phyloP scores from a whole-genome alignment of 306 rosid species.

The Corylus heterophylla region DNA sequence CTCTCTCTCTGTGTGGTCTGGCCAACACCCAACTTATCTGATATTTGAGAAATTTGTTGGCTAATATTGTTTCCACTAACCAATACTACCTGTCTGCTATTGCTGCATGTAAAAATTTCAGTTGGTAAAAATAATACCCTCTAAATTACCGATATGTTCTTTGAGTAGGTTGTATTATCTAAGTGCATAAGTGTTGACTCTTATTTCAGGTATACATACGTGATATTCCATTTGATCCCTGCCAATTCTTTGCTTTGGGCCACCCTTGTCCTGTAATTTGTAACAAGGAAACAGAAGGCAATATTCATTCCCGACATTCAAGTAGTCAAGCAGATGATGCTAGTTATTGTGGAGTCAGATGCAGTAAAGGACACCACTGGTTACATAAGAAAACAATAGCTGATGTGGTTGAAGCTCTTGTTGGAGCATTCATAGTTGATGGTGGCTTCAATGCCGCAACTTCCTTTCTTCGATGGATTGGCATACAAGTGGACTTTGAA shows the following conservation, averaged over 20 bases:
- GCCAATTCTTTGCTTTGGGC: constrained; percentile 76
- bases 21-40: background rate
- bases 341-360: constrained; percentile 37
- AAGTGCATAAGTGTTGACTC: background rate
- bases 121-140: background rate
- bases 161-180: background rate
- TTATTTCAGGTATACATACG: constrained; percentile 75
- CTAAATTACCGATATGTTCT: background rate
- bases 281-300: constrained; percentile 48
- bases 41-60: background rate
- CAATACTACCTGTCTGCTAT: background rate
- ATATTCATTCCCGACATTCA: constrained; percentile 46
- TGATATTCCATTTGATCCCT: constrained; percentile 73
- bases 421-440: constrained; percentile 91
- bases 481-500: constrained; percentile 69
- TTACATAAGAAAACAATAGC: constrained; percentile 70
- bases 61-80: constrained; percentile 1
- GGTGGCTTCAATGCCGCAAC: constrained; percentile 91
- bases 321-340: constrained; percentile 29
- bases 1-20: background rate
- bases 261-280: constrained; percentile 71
- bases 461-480: constrained; percentile 83
- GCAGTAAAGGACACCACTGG: constrained; percentile 94
- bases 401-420: constrained; percentile 92
- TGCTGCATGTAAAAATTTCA: constrained; percentile 5